Percentiles rank a stretch among this genome's conserved stretches.
These are phyloP conservation scores for Abrus pulchellus DNA, from an alignment of 306 rosid genomes.

Conservation along the genomic window DNA sequence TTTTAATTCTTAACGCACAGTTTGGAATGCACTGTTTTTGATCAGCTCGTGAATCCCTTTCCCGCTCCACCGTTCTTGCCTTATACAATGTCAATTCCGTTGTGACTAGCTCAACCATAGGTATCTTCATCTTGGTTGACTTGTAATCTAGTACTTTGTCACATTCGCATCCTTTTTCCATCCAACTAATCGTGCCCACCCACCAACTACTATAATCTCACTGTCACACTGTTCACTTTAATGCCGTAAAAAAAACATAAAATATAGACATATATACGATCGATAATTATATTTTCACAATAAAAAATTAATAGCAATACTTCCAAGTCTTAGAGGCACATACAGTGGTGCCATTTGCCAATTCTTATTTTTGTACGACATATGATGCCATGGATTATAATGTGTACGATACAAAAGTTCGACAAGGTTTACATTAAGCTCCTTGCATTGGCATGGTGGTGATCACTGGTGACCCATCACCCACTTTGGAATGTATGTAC, in stretches of 20 bases:
- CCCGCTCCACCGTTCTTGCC: conserved; percentile 35
- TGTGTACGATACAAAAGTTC: not conserved
- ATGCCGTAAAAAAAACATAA: not conserved
- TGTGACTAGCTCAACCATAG: conserved; percentile 37
- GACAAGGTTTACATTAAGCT: not conserved
- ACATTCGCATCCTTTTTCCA: conserved; percentile 21
- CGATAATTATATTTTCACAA: too few relatives aligned
- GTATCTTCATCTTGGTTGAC: conserved; percentile 51
- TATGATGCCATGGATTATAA: conserved; percentile 28
- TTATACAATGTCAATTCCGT: conserved; percentile 21
- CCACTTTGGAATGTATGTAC: conserved; percentile 48
- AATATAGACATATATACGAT: not conserved
- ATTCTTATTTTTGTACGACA: conserved; percentile 5
- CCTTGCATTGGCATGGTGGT: conserved; percentile 38
- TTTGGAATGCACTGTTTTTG: conserved; percentile 49
- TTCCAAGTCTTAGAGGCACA: not conserved
- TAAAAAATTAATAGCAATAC: too few relatives aligned
- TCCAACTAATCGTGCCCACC: conserved; percentile 50
- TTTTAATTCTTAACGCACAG: conserved; percentile 35
- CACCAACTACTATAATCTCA: conserved; percentile 37
- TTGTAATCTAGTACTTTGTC: conserved; percentile 31
- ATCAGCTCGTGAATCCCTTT: conserved; percentile 47
- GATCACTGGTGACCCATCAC: conserved; percentile 38
- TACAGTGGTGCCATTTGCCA: conserved; percentile 12
- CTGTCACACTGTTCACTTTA: conserved; percentile 15